Base-by-base conservation (phyloP, 1,284 basidiomycete species). In the Kwoniella shivajii region DNA sequence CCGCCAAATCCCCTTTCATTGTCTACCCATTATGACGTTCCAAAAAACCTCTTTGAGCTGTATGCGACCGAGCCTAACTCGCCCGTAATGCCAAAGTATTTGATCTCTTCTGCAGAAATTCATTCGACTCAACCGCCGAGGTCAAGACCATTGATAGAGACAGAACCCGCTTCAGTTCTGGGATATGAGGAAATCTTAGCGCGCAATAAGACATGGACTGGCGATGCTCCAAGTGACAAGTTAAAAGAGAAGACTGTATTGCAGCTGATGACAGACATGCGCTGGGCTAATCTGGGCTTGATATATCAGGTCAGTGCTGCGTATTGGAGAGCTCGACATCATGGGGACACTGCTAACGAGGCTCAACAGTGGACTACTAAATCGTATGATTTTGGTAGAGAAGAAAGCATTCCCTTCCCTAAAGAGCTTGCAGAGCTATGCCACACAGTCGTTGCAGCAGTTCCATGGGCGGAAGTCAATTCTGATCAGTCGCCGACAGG, bases 241-340 rank as follows among this genome's bases (percentile, higher is more conserved):
- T 41, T 91, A 44, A 80, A 85, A 50, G 87, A 89, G 58, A 83
- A 82, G 18, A 82, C 86, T 2, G 88, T 84, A 0, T 82, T 81
- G 6, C 77, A 81, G 42, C 82, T 93, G 5, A 64, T 92, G n/a
- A 88, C 85, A 71, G 75, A 84, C 11, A 74, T 96, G 34, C 83
- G 92, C 36, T 96, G 92, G 92, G 88, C 90, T 1, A 96, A 94
- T 67, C 88, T 96, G 42, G 92, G 92, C 5, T 90, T 88, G 85
- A 88, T 85, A 51, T 96, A 96, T 74, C 75, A 80, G 59, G 79
- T 80, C 43, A 46, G 77, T 24, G 13, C n/a, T 11, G 46, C 6
- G 33, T 30, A 44, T n/a, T 14, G 18, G 20, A 3, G 16, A 24
- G 31, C 33, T 46, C 18, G 16, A 29, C 30, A 39, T 37, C n/a